Base-by-base conservation (phyloP, 805 yeast species). In the Monosporozyma solicola region DNA sequence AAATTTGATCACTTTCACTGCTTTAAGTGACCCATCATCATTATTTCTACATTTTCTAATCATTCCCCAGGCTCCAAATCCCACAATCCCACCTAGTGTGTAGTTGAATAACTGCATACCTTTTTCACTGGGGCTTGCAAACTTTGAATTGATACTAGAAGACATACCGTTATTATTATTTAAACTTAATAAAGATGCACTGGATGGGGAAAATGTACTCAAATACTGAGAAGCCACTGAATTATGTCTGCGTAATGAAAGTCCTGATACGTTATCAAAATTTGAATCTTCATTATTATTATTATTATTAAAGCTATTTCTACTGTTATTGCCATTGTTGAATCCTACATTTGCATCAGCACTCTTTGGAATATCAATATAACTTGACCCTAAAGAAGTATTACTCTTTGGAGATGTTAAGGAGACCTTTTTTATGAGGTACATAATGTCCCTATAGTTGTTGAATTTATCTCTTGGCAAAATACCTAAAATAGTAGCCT, bases 41-140 rank as follows among this genome's bases (percentile, higher is more conserved):
- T 66, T 65, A 45, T 68, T 69, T 6, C 45, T 66, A 57, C 92
- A 86, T 64, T 86, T 92, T 54, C 95, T 72, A 10, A 90, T 84
- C 31, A 84, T 77, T 10, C 96, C 95, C 85, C 94, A 91, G 0
- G 96, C 95, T 13, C 97, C 97, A 64, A 80, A 80, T 1, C 96
- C 96, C 56, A 89, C 83, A 10, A 84, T 77, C 59, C 81, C 82
- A 1, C 95, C 96, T 32, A 90, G 64, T 33, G 69, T 75, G 58
- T 81, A 80, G 15, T 80, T 82, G 71, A 84, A 58, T 1, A 89
- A 80, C 25, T 76, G 65, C 13, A 86, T 83, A 0, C 95, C 96
- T 55, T 78, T 80, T 53, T 84, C 88, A 59, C 83, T 86, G 1
- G 68, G 62, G 49, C 55, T 63, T 22, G 22, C 24, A 22, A 53